These are phyloP conservation scores for Cercophora newfieldiana DNA, from an alignment of 495 filamentous ascomycete genomes.

Conservation along the genomic window DNA sequence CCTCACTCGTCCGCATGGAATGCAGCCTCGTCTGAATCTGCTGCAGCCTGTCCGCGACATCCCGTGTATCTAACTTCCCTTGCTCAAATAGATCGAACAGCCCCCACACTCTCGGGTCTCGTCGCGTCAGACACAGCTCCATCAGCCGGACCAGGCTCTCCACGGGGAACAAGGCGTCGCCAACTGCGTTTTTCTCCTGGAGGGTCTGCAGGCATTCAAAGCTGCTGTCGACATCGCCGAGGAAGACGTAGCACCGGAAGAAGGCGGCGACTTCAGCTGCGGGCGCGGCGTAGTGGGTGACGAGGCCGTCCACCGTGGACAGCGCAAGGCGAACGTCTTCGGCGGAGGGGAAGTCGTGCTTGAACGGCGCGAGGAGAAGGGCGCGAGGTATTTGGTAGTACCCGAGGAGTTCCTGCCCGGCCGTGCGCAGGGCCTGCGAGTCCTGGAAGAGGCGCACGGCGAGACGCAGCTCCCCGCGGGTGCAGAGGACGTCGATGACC, in stretches of 20 bases:
- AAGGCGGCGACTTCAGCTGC: neutral
- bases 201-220: neutral
- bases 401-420: neutral
- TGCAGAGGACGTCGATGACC: conserved; percentile 56
- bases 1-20: neutral
- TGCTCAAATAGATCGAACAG: conserved; percentile 41
- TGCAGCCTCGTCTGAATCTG: neutral
- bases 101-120: conserved; percentile 47
- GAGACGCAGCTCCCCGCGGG: conserved; percentile 44
- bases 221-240: neutral
- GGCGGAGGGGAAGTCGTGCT: neutral
- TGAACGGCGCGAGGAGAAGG: neutral
- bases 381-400: neutral
- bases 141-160: conserved; percentile 37
- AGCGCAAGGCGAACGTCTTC: neutral
- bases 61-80: conserved; percentile 29
- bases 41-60: conserved; percentile 26
- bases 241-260: neutral
- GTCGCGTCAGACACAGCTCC: conserved; percentile 39
- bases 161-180: neutral
- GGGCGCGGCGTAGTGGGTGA: neutral
- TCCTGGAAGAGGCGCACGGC: conserved; percentile 66
- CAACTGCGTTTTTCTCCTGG: neutral
- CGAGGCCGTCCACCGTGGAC: neutral
- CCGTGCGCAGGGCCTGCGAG: neutral